Percentiles rank a stretch among this genome's conserved stretches.
Evolutionary conservation across 202 grass and related monocot genomes (phyloP).

Genomic region (Setaria viridis): DNA sequence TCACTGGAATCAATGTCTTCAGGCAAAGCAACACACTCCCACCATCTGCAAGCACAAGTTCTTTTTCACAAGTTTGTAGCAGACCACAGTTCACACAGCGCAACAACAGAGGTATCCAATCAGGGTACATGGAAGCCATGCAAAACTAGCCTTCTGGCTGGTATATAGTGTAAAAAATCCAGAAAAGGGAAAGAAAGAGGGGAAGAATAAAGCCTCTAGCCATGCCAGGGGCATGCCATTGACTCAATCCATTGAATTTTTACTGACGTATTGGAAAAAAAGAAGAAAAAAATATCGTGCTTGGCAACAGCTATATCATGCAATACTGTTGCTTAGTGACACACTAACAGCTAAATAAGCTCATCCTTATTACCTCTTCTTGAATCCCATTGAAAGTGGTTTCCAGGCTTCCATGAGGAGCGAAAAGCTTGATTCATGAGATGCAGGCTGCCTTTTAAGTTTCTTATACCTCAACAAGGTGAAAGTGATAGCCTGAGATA

Average conservation of each 20-base stretch:
- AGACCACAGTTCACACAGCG: not conserved
- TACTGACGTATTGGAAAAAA: not conserved
- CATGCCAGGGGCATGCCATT: slow-evolving; percentile 13
- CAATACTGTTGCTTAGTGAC: not conserved
- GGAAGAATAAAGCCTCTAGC: slow-evolving; percentile 9
- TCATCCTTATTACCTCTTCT: slow-evolving; percentile 71
- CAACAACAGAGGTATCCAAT: slow-evolving; percentile 8
- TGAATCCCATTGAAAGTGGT: slow-evolving; percentile 93
- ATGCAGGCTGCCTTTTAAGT: slow-evolving; percentile 60
- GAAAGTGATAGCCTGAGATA: slow-evolving; percentile 78
- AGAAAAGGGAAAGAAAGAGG: not conserved
- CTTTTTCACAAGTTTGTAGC: slow-evolving; percentile 8
- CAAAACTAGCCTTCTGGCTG: not conserved
- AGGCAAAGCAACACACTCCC: slow-evolving; percentile 93
- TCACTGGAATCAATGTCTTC: slow-evolving; percentile 74
- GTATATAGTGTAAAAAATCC: not conserved
- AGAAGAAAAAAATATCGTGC: not conserved
- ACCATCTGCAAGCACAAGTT: slow-evolving; percentile 78
- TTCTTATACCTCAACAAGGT: slow-evolving; percentile 89
- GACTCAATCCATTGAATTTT: not conserved
- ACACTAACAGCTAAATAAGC: slow-evolving; percentile 17
- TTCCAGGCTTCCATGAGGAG: slow-evolving; percentile 97
- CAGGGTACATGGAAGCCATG: slow-evolving; percentile 20
- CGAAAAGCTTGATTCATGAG: slow-evolving; percentile 67
- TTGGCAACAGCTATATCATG: slow-evolving; percentile 14